Percentiles rank a stretch among this genome's conserved stretches.
Conservation (phyloP, 164 flowering plant genomes). For the Houttuynia cordata region DNA sequence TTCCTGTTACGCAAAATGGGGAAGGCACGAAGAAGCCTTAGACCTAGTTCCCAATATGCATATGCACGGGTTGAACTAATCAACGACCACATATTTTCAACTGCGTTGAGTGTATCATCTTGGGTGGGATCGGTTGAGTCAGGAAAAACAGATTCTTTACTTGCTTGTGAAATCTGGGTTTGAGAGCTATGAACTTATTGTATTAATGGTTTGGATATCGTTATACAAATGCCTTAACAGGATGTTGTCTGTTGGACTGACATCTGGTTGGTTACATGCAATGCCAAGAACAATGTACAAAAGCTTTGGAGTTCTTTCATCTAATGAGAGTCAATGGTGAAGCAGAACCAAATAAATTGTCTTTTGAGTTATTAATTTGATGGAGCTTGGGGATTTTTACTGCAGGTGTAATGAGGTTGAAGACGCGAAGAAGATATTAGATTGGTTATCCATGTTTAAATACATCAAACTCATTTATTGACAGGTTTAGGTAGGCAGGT, state of each 20-base stretch:
- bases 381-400: conserved; percentile 49
- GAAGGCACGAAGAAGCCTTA: conserved; percentile 25
- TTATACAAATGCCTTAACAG: too few relatives aligned
- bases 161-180: conserved; percentile 44
- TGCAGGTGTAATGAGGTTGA: conserved; percentile 31
- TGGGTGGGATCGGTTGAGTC: conserved; percentile 11
- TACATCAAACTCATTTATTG: conserved; percentile 39
- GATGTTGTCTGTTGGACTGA: conserved; percentile 33
- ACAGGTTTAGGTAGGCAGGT: conserved; percentile 26
- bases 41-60: conserved; percentile 36
- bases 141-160: conserved; percentile 48
- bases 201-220: conserved; percentile 35
- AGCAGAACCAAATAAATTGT: conserved; percentile 45
- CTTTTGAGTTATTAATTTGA: conserved; percentile 27
- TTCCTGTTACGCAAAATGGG: conserved; percentile 42
- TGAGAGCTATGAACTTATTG: conserved; percentile 38
- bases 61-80: conserved; percentile 16
- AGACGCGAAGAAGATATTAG: conserved; percentile 35
- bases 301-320: too few relatives aligned
- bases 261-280: too few relatives aligned
- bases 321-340: too few relatives aligned
- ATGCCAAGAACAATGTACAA: too few relatives aligned
- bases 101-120: conserved; percentile 39
- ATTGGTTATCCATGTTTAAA: conserved; percentile 23
- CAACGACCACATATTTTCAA: conserved; percentile 45